Evolutionary conservation across 495 filamentous ascomycete species (phyloP), one percentile per base, ranked within the genome.

Genomic region (Daldinia grandis): DNA sequence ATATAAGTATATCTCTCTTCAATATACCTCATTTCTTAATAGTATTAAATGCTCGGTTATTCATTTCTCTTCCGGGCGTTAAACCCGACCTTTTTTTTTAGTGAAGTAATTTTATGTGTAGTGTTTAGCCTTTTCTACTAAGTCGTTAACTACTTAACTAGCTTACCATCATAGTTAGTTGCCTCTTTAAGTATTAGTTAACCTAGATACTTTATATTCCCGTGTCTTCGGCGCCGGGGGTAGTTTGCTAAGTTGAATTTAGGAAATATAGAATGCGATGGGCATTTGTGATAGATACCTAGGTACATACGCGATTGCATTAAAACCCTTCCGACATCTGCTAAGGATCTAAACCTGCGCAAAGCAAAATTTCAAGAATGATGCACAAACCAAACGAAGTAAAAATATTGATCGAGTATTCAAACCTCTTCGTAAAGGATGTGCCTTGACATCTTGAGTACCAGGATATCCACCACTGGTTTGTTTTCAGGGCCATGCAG

Each of bases 401-500:
- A 4, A 17, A 40, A 40, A 40, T 15, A 40, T 17, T 40, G 7
- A 15, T 40, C 6, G 38, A 5, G n/a, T 10, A 17, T 40, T 40
- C n/a, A 40, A 9, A 17, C 38, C n/a, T 40, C 2, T 40, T 8
- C 38, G n/a, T 17, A 40, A n/a, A 40, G 30, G 15, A 47, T 47
- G n/a, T 9, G 42, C 8, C n/a, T 24, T 21, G 9, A 57, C 5
- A 17, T 3, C n/a, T 24, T 21, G 9, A 57, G 4, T 19, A 56
- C n/a, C 3, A 19, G 12, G 17, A 66, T 38, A 21, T 66, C 17
- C 30, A 50, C 1, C 17, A 50, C 44, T 25, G 44, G 8, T 2
- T 50, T 50, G 24, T 17, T 25, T 50, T 25, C 44, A 8, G 44
- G 44, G 24, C 44, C n/a, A 57, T 58, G 53, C 54, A 58, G 44